These are phyloP conservation scores for Colletotrichum orbiculare DNA, from an alignment of 2,329 filamentous ascomycete species.

Conservation along the genomic window DNA sequence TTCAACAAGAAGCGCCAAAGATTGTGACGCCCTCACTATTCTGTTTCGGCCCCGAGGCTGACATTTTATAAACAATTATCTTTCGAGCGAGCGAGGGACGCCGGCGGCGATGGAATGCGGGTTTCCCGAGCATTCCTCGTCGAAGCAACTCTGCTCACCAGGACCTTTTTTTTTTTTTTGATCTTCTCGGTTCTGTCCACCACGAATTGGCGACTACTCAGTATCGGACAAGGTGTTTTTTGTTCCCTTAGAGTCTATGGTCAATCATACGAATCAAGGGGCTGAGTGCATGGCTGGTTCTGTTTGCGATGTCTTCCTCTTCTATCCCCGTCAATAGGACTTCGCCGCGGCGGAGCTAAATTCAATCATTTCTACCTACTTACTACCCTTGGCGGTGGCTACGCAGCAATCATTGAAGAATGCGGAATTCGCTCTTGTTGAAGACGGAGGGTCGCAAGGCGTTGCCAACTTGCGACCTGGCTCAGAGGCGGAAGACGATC, in stretches of 20 bases:
- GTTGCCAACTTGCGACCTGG: no score
- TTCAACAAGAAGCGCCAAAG: no score
- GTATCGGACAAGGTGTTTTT: slow-evolving; percentile 23
- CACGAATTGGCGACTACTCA: neutral
- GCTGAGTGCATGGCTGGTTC: neutral
- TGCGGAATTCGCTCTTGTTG: no score
- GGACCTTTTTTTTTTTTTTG: slow-evolving; percentile 4
- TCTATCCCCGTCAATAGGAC: slow-evolving; percentile 7
- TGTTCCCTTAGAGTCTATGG: slow-evolving; percentile 14
- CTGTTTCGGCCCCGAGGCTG: no score
- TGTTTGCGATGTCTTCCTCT: neutral
- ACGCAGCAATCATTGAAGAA: no score
- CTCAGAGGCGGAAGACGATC: neutral
- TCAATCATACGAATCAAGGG: slow-evolving; percentile 2
- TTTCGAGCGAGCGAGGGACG: neutral
- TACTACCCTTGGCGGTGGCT: no score
- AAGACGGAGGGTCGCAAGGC: no score
- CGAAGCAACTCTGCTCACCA: neutral
- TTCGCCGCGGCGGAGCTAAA: slow-evolving; percentile 8
- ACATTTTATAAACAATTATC: no score
- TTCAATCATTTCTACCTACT: slow-evolving; percentile 9
- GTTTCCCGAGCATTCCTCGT: neutral
- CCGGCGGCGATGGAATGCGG: neutral
- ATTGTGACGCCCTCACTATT: no score
- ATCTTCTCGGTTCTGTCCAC: slow-evolving; percentile 4